A percentile compares a stretch with the other conserved stretches of the same genome.
Conservation (phyloP, 2,329 filamentous ascomycete genomes). For the Fusarium pseudocircinatum region DNA sequence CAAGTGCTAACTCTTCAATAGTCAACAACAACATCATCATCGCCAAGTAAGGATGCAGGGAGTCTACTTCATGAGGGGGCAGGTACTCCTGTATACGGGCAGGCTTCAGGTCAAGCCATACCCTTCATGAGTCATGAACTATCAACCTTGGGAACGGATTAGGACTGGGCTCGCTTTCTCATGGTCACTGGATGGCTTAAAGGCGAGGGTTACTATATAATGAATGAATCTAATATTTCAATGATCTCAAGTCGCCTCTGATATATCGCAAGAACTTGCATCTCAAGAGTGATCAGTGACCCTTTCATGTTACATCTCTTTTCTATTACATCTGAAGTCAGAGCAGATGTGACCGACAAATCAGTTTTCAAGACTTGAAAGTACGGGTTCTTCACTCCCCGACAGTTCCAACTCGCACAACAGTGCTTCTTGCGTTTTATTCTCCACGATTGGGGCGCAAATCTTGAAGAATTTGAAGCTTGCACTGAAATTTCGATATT, state of each 20-base stretch:
- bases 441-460: slow-evolving; percentile 52
- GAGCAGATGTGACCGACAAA: slow-evolving; percentile 1
- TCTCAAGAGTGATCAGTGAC: background rate
- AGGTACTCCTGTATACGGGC: slow-evolving; percentile 17
- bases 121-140: slow-evolving; percentile 11
- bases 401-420: slow-evolving; percentile 27
- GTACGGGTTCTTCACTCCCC: slow-evolving; percentile 19
- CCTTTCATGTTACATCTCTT: background rate
- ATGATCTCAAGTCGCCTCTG: background rate
- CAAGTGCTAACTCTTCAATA: background rate
- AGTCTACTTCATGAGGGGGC: slow-evolving; percentile 11
- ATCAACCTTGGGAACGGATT: background rate
- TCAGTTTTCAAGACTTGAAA: background rate
- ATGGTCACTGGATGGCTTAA: slow-evolving; percentile 16
- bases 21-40: slow-evolving; percentile 18
- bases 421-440: slow-evolving; percentile 42
- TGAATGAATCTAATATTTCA: background rate
- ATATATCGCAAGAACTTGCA: background rate
- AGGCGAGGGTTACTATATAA: background rate
- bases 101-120: slow-evolving; percentile 18
- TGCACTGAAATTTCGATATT: no score
- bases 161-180: background rate
- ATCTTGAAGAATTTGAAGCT: no score
- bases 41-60: background rate
- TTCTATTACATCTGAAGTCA: background rate